Base-by-base conservation (phyloP, 495 filamentous ascomycete genomes). In the Bryoglossum gracile region DNA sequence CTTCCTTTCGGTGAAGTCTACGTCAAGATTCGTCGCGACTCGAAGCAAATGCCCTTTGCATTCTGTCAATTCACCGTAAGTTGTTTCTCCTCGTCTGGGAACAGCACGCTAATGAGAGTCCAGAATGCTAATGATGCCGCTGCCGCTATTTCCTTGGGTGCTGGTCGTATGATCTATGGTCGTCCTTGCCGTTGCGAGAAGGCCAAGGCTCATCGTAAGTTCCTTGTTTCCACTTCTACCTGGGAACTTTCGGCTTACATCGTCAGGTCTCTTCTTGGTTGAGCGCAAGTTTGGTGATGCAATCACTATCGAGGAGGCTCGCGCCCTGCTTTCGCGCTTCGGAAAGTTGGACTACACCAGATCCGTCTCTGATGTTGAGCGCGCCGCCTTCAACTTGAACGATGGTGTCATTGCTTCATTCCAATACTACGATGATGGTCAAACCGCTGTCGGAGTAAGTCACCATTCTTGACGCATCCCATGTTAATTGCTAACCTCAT, bases 1-100 rank as follows among this genome's bases (percentile, higher is more conserved):
- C 61, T 62, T 17, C 52, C 56, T 16, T 82, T 64, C 53, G 80
- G 80, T 14, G 63, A 62, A 8, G 73, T 78, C 36, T 82, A 69
- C 46, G 77, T 81, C 42, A 84, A 84, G 65, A 79, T 84, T 36
- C 70, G 74, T 21, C 76, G 78, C 9, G 80, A 80, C 55, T 40
- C 32, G 19, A 65, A 64, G 19, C 63, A 72, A 35, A 82, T 82
- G 75, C 80, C 80, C 0, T 82, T 74, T 51, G 80, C 80, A 1
- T 84, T 84, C 52, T 73, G 67, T 46, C 79, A 82, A 59, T 84
- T 68, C 48, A 78, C 73, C 9, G 78, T 80, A 59, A 64, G 72
- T 65, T 25, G 14, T 41, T 19, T 30, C 38, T 1, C 14, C n/a
- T 16, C 26, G 8, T 8, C 25, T 13, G 22, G 2, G 8, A 32